phyloP scores from a whole-genome alignment of 2,329 filamentous ascomycete genomes.

The Chaetomium strumarium region DNA sequence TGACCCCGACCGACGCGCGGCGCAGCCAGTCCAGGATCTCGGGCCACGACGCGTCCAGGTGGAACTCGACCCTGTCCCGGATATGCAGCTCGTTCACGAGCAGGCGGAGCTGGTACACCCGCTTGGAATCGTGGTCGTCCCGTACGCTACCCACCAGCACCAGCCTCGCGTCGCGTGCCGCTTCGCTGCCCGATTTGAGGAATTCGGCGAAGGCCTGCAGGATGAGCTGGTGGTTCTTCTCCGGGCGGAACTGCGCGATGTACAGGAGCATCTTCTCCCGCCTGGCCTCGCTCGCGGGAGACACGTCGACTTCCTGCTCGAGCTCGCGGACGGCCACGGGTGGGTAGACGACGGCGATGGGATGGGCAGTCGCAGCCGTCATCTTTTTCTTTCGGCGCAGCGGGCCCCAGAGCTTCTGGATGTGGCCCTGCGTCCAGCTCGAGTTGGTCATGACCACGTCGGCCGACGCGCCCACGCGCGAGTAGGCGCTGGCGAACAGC shows the following conservation, averaged over 20 bases:
- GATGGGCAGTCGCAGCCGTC: slow-evolving; percentile 28
- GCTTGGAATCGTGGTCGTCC: slow-evolving; percentile 70
- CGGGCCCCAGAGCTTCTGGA: slow-evolving; percentile 72
- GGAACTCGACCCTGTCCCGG: slow-evolving; percentile 77
- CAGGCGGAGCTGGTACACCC: slow-evolving; percentile 82
- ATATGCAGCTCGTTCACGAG: slow-evolving; percentile 82
- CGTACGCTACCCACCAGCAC: slow-evolving; percentile 90
- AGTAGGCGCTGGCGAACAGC: slow-evolving; percentile 76
- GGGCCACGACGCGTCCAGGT: slow-evolving; percentile 85
- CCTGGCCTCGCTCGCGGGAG: slow-evolving; percentile 58
- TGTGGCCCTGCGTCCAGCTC: slow-evolving; percentile 83
- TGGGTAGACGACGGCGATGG: slow-evolving; percentile 77
- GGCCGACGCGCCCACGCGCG: slow-evolving; percentile 72
- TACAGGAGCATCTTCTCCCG: slow-evolving; percentile 75
- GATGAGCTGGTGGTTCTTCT: slow-evolving; percentile 91
- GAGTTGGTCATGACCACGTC: slow-evolving; percentile 98
- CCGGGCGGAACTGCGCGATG: slow-evolving; percentile 94
- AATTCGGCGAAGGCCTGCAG: slow-evolving; percentile 79
- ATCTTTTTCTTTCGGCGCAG: too few relatives aligned
- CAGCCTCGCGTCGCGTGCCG: slow-evolving; percentile 55
- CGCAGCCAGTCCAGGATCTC: slow-evolving; percentile 75
- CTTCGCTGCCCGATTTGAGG: slow-evolving; percentile 48
- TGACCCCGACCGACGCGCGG: slow-evolving; percentile 77
- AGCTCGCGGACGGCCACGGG: slow-evolving; percentile 87
- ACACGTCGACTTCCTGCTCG: slow-evolving; percentile 66